A percentile compares a stretch with the other conserved stretches of the same genome.
Conservation (phyloP, 441 rosid species). For the Gossypium schwendimanii region DNA sequence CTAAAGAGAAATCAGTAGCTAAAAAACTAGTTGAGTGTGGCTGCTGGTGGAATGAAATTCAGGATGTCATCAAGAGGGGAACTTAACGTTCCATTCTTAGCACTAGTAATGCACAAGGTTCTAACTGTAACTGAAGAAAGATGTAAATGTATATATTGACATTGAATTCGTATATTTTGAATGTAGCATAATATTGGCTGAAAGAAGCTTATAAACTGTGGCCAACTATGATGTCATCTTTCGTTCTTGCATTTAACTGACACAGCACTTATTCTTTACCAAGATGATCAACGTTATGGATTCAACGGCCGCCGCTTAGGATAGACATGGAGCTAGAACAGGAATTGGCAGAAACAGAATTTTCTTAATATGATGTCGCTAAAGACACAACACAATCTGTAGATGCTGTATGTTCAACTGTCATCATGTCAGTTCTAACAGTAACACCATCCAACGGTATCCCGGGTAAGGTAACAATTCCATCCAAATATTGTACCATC, state of each 20-base stretch:
- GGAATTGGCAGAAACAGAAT: neutral
- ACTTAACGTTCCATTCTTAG: too few relatives aligned
- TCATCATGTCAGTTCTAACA: conserved; percentile 16
- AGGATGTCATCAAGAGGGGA: too few relatives aligned
- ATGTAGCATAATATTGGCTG: conserved; percentile 1
- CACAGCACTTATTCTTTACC: too few relatives aligned
- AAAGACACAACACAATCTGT: neutral
- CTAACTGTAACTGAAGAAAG: neutral
- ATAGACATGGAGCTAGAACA: neutral
- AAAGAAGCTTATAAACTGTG: neutral
- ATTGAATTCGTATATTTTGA: neutral
- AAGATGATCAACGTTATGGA: neutral
- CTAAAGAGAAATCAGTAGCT: too few relatives aligned
- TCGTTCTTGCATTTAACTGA: neutral
- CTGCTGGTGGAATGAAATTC: too few relatives aligned
- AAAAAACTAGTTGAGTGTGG: too few relatives aligned
- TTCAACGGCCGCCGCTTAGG: conserved; percentile 1
- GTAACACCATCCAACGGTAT: conserved; percentile 9
- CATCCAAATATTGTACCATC: conserved; percentile 40
- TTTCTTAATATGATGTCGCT: neutral
- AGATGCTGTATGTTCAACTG: neutral
- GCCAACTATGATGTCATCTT: neutral
- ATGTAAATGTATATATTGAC: neutral
- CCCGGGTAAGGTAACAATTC: conserved; percentile 26
- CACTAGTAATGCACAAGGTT: too few relatives aligned